Evolutionary conservation across 495 filamentous ascomycete species (phyloP), one percentile per base, ranked within the genome.

Genomic region (Xylaria curta): DNA sequence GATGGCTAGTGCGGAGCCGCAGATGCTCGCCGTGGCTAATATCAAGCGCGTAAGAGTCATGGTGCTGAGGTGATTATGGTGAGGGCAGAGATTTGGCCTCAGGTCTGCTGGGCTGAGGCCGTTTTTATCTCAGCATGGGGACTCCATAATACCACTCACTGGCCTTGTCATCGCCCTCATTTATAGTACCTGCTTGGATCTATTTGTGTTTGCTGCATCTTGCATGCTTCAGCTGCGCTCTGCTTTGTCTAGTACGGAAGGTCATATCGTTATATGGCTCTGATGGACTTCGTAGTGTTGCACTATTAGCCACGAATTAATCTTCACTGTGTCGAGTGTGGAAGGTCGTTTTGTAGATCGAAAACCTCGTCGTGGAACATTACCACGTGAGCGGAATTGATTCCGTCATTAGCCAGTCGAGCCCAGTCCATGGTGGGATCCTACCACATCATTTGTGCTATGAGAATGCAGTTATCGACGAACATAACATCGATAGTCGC

Each of bases 321-420:
- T 31, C 28, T 31, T 31, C 3, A 31, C 28, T 31, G 10, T 44
- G n/a, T 40, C 49, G 4, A 67, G 49, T 67, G 31, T 67, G 64
- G 64, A 67, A 67, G 64, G 64, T 67, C 42, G 33, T n/a, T 54
- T 38, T 26, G 26, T 28, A 51, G 63, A 66, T 66, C 63, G 46
- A 7, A 19, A n/a, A 40, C 15, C 62, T 28, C 6, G 21, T 7
- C 17, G 12, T 31, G 24, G 2, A 13, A 26, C 9, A 21, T 1
- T 44, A 21, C 47, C 38, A 47, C 54, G 53, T 60, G 40, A 26
- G 56, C 66, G 66, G 66, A 69, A 69, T 69, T 0, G n/a, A 46
- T 69, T 69, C 66, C 66, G 66, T 49, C 21, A 12, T 31, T 31
- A 31, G 28, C 3, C n/a, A n/a, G n/a, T n/a, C n/a, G n/a, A n/a